Base-by-base conservation (phyloP, 257 asterid genomes). In the Cordia subcordata region DNA sequence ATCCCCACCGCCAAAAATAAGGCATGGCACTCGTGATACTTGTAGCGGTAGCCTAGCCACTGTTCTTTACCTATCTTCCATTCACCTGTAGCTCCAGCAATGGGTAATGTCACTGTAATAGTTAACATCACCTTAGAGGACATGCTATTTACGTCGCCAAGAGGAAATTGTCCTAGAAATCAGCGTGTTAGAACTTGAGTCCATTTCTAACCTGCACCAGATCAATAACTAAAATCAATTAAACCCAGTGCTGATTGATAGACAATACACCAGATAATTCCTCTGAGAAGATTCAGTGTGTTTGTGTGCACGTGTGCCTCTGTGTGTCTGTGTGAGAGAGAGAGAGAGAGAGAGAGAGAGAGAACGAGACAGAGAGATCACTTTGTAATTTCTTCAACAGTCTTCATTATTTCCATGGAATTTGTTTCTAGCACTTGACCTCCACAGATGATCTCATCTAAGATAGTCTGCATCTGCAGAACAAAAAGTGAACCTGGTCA, bases 371-470 rank as follows among this genome's bases (percentile, higher is more conserved):
- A 23, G 64, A 57, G 20, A 52, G 39, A 65, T 58, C 61, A 69
- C 76, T 55, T 61, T 19, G 70, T 23, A 5, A 69, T 65, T 57
- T 74, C 79, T 39, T 74, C 79, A 53, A 67, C 73, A 12, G 62
- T 62, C 46, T 52, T 70, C 64, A 66, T 60, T 20, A 70, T 69
- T 69, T 70, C 70, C 16, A 40, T 15, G n/a, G 73, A 39, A 70
- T 58, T 68, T 42, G 80, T 75, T 60, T 70, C 73, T 23, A 69
- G 55, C 23, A 75, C 76, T 55, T 75, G 80, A 42, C 80, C 80
- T 53, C 76, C 76, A n/a, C 66, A 66, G 52, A 69, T 13, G 21
- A 75, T 70, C 63, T 69, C 80, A 62, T 75, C 80, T 27, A 75
- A 55, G 49, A 75, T 62, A 22, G 44, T 58, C 46, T 75, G 80